Evolutionary conservation across 2,329 filamentous ascomycete species (phyloP), one percentile per base, ranked within the genome.

Genomic region (Fusarium sp.): DNA sequence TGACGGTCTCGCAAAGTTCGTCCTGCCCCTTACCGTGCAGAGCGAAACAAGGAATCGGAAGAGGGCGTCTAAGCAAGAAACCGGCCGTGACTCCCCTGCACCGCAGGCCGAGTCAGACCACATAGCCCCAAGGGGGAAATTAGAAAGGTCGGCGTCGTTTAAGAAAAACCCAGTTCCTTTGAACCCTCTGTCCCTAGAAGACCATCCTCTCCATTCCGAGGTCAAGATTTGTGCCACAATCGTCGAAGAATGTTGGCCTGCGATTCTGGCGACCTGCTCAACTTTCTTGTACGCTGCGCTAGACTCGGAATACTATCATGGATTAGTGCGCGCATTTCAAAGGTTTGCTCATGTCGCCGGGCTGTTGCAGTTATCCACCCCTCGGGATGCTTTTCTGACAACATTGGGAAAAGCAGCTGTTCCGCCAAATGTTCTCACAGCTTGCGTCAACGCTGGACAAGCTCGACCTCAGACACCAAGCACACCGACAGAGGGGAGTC

Each of bases 271-370:
- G 1, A 95, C 93, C 2, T 97, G 93, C 69, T 99, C 95, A 0
- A 97, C 94, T 0, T 99, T 98, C 71, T 79, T 99, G 15, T 96
- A 96, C 71, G 92, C 95, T 27, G 88, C 94, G 0, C 80, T 99
- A 4, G 95, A 99, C 72, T 90, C 92, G 1, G 93, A 97, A 49
- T 97, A 95, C 68, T 99, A 98, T 69, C 93, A 97, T 66, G 87
- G 89, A 9, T 80, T 99, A 2, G 94, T 99, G 21, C 86, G 95
- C 65, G 91, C 94, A 0, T 96, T 98, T 67, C 95, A 99, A 70
- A 93, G 96, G 64, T 91, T 99, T 70, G 91, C 95, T 1, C 96
- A 99, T 72, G 94, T 98, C 3, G 92, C 95, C 35, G 96, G 95
- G 6, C 80, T 99, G 42, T 78, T 99, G 9, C 88, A 93, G 61